Evolutionary conservation across 768 basidiomycete genomes (phyloP).

Genomic region (Auricularia sp.): DNA sequence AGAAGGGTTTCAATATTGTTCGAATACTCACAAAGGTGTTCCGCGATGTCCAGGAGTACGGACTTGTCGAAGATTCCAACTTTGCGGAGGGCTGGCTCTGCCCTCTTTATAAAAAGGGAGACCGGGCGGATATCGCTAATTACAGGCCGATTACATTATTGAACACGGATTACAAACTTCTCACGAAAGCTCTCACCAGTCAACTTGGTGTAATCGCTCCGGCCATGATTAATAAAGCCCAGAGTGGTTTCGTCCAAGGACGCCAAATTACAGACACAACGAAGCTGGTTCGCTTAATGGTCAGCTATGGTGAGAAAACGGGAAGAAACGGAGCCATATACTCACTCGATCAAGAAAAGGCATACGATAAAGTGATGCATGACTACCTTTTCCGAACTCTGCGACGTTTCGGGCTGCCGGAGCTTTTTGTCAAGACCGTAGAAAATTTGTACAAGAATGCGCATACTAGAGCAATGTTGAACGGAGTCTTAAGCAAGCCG

Average conservation of each 20-base stretch:
- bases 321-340: no score
- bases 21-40: conserved; percentile 27
- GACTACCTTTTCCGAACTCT: no score
- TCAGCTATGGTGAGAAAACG: no score
- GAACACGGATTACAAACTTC: conserved; percentile 24
- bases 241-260: conserved; percentile 30
- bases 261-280: conserved; percentile 26
- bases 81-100: conserved; percentile 27
- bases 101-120: conserved; percentile 29
- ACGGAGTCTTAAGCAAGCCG: conserved; percentile 18
- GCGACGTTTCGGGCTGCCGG: no score
- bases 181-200: conserved; percentile 18
- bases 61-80: neutral
- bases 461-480: conserved; percentile 26
- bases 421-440: conserved; percentile 16
- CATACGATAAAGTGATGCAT: no score
- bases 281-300: no score
- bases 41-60: conserved; percentile 31
- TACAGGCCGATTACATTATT: conserved; percentile 8
- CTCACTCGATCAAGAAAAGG: no score
- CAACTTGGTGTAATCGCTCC: conserved; percentile 11
- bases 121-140: conserved; percentile 3
- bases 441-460: conserved; percentile 21
- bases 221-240: conserved; percentile 23
- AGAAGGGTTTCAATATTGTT: neutral